These are phyloP conservation scores for Umbilicaria muhlenbergii DNA, from an alignment of 495 filamentous ascomycete genomes.

Conservation along the genomic window DNA sequence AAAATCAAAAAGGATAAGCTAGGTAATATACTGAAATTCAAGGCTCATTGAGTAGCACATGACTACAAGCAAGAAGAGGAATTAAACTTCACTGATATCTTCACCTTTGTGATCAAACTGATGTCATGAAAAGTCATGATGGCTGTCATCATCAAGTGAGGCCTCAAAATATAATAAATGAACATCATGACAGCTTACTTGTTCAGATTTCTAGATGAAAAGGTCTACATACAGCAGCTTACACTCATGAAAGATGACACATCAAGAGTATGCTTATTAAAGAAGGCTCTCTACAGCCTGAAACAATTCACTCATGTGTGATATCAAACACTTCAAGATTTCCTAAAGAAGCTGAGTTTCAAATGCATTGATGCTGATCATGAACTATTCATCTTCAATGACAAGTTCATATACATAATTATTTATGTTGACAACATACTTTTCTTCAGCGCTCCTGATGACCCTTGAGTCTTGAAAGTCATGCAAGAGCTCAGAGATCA, in stretches of 20 bases:
- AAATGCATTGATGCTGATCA: constrained; percentile 2
- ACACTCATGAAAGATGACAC: constrained; percentile 7
- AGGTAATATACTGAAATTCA: constrained; percentile 16
- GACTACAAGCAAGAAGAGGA: constrained; percentile 18
- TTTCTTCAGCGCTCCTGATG: constrained; percentile 3
- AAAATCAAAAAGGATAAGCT: constrained; percentile 18
- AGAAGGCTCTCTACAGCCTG: constrained; percentile 11
- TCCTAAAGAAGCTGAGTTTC: constrained; percentile 6
- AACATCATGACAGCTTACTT: constrained; percentile 20
- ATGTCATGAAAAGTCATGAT: constrained; percentile 19
- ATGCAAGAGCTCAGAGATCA: constrained; percentile 13
- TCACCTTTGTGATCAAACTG: constrained; percentile 24
- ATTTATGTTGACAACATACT: constrained; percentile 11
- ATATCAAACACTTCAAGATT: constrained; percentile 4
- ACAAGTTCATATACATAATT: constrained; percentile 4
- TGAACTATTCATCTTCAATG: constrained; percentile 4
- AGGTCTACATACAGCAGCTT: constrained; percentile 17
- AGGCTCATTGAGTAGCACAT: constrained; percentile 18
- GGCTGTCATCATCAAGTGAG: constrained; percentile 9
- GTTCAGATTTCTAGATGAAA: constrained; percentile 9
- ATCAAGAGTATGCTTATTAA: constrained; percentile 5
- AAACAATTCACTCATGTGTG: constrained; percentile 10
- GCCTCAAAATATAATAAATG: constrained; percentile 15
- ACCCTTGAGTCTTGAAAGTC: constrained; percentile 13
- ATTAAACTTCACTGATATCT: constrained; percentile 25